These are phyloP conservation scores for Fusarium musae DNA, from an alignment of 2,329 filamentous ascomycete genomes.

Conservation along the genomic window DNA sequence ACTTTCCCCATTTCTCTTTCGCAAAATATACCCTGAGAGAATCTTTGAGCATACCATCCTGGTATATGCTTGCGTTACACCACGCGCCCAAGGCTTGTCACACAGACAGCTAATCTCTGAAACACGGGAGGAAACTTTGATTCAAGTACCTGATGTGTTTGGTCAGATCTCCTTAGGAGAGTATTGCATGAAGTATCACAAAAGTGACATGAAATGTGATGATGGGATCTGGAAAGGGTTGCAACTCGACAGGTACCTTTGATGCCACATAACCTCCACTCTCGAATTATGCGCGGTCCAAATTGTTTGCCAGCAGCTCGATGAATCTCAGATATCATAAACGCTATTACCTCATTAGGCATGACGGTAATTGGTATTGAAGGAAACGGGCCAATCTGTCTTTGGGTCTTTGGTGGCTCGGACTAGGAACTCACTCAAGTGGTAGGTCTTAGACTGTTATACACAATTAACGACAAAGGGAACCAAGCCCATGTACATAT, in stretches of 20 bases:
- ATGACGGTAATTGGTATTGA: not conserved
- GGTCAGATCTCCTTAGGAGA: not conserved
- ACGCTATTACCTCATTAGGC: not conserved
- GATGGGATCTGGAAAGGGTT: not conserved
- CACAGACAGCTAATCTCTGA: conserved; percentile 4
- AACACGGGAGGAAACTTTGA: conserved; percentile 2
- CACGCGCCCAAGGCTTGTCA: not conserved
- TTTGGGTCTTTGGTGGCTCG: not conserved
- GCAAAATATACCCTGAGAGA: conserved; percentile 1
- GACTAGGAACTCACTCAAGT: not conserved
- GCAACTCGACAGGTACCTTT: not conserved
- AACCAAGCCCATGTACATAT: not conserved
- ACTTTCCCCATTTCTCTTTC: not conserved
- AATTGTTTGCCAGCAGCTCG: not conserved
- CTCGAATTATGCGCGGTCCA: not conserved
- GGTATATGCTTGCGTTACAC: conserved; percentile 25
- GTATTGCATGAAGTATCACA: not conserved
- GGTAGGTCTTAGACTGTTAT: not conserved
- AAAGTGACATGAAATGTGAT: not conserved
- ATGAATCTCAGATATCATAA: conserved; percentile 12
- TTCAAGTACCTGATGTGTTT: not conserved
- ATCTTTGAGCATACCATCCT: not conserved
- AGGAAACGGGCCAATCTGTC: not conserved
- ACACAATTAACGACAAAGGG: not conserved
- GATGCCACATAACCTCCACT: conserved; percentile 5